Percentiles rank a stretch among this genome's conserved stretches.
phyloP scores from a whole-genome alignment of 345 rosid species.

The Erodium maritimum region DNA sequence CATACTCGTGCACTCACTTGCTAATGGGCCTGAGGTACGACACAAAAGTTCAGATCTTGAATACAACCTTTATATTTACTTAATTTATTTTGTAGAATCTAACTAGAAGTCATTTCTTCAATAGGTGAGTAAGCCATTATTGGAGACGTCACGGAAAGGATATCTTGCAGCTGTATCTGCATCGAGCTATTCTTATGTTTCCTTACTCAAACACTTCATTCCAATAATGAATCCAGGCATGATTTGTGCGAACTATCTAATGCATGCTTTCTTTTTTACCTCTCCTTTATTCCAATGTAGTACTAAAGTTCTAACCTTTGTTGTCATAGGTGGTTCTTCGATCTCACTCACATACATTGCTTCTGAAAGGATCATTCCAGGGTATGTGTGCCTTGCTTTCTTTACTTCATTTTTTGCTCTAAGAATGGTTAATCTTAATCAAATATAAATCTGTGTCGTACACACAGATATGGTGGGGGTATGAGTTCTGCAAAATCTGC shows the following conservation, averaged over 20 bases:
- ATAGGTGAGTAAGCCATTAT: conserved; percentile 79
- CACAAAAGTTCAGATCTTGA: neutral
- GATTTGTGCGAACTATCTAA: conserved; percentile 4
- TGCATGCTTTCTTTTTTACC: neutral
- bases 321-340: conserved; percentile 76
- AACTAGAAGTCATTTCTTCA: neutral
- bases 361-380: conserved; percentile 88
- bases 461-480: conserved; percentile 88
- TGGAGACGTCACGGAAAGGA: conserved; percentile 91
- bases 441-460: neutral
- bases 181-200: conserved; percentile 85
- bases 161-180: conserved; percentile 92
- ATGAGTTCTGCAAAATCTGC: conserved; percentile 99
- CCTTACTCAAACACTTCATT: conserved; percentile 73
- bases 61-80: neutral
- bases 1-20: conserved; percentile 92
- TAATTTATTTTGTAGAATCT: neutral
- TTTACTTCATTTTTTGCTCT: conserved; percentile 4
- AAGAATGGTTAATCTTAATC: neutral
- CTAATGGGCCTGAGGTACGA: conserved; percentile 87
- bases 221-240: conserved; percentile 93
- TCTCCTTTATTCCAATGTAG: neutral
- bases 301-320: conserved; percentile 14
- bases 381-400: conserved; percentile 26
- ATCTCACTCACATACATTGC: conserved; percentile 92